Evolutionary conservation across 2,329 filamentous ascomycete genomes (phyloP).

Genomic region (Curvularia sp.): DNA sequence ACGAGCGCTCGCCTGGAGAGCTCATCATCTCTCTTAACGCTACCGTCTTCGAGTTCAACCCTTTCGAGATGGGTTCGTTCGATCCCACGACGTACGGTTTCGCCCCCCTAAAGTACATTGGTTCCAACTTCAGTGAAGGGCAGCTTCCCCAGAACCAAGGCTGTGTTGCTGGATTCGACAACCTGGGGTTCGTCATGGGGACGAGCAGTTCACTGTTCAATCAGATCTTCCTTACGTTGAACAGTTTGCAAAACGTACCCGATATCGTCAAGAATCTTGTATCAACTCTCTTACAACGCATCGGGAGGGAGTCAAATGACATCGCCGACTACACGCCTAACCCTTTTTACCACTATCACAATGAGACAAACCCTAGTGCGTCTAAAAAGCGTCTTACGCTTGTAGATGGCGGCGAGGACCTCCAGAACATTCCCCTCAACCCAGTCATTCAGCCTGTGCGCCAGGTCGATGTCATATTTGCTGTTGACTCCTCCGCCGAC

Average conservation of each 20-base stretch:
- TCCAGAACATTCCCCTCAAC: constrained; percentile 80
- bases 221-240: constrained; percentile 71
- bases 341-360: constrained; percentile 74
- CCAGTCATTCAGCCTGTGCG: constrained; percentile 78
- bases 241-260: constrained; percentile 60
- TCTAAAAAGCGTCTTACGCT: constrained; percentile 66
- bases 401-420: constrained; percentile 79
- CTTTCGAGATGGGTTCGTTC: constrained; percentile 79
- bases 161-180: constrained; percentile 83
- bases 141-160: constrained; percentile 60
- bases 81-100: constrained; percentile 77
- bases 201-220: constrained; percentile 89
- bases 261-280: constrained; percentile 62
- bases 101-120: constrained; percentile 72
- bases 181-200: constrained; percentile 82
- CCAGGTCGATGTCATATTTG: constrained; percentile 79
- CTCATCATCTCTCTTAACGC: constrained; percentile 71
- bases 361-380: constrained; percentile 65
- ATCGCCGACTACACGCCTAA: constrained; percentile 78
- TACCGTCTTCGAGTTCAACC: constrained; percentile 79
- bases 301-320: constrained; percentile 70
- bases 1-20: constrained; percentile 70
- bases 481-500: constrained; percentile 79
- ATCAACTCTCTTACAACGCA: constrained; percentile 58
- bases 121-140: constrained; percentile 74